Conservation (phyloP, 305 asterid genomes). For the Plantago lanceolata region DNA sequence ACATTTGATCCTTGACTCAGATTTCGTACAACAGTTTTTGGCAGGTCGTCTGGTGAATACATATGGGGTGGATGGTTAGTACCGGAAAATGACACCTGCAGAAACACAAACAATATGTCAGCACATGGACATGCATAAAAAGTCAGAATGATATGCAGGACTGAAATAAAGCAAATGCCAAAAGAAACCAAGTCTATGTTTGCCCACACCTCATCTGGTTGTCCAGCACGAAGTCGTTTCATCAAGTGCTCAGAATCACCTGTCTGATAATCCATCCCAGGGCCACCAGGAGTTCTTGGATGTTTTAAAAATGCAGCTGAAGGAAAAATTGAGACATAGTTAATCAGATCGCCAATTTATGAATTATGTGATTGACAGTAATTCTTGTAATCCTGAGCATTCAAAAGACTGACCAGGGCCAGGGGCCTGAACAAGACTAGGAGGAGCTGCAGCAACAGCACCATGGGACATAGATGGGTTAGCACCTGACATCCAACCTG, state of each 20-base stretch:
- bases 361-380: slow-evolving; percentile 6
- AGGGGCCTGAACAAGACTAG: slow-evolving; percentile 79
- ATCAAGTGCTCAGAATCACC: slow-evolving; percentile 93
- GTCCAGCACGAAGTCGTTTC: slow-evolving; percentile 88
- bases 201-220: slow-evolving; percentile 74
- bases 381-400: slow-evolving; percentile 14
- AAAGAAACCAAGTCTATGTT: slow-evolving; percentile 19
- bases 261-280: slow-evolving; percentile 90
- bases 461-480: slow-evolving; percentile 78
- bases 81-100: slow-evolving; percentile 84
- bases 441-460: slow-evolving; percentile 70
- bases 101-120: slow-evolving; percentile 20
- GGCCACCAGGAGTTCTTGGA: slow-evolving; percentile 73
- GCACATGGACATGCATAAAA: slow-evolving; percentile 15
- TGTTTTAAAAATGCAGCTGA: slow-evolving; percentile 71
- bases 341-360: slow-evolving; percentile 8
- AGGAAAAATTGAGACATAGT: slow-evolving; percentile 13
- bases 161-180: slow-evolving; percentile 9
- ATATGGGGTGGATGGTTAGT: slow-evolving; percentile 63
- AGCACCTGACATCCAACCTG: slow-evolving; percentile 95
- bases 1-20: slow-evolving; percentile 93
- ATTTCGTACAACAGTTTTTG: slow-evolving; percentile 70
- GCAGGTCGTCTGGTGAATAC: slow-evolving; percentile 88
- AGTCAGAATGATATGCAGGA: slow-evolving; percentile 1
- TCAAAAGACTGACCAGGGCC: slow-evolving; percentile 56